Percentiles rank a stretch among this genome's conserved stretches.
These are phyloP conservation scores for Helminthosporium solani DNA, from an alignment of 2,329 filamentous ascomycete genomes.

Conservation along the genomic window DNA sequence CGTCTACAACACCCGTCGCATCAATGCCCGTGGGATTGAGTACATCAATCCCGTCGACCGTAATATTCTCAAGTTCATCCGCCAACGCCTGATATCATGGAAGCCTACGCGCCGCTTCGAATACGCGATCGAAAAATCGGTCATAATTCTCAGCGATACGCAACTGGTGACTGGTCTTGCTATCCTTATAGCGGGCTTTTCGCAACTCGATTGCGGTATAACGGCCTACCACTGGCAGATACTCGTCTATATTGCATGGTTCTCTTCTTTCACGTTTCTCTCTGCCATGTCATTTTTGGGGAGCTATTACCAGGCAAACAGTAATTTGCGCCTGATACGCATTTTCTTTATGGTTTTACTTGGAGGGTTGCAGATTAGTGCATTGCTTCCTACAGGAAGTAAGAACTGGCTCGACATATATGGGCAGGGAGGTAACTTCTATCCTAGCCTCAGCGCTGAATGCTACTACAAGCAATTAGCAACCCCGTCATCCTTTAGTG, in stretches of 20 bases:
- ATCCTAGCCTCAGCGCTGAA: conserved; percentile 17
- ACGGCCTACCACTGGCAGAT: conserved; percentile 31
- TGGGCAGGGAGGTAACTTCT: conserved; percentile 18
- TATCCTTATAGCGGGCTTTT: conserved; percentile 14
- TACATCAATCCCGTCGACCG: conserved; percentile 19
- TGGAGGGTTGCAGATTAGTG: conserved; percentile 17
- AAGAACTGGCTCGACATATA: conserved; percentile 22
- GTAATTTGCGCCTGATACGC: conserved; percentile 20
- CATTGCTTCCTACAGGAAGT: conserved; percentile 25
- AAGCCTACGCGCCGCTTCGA: conserved; percentile 23
- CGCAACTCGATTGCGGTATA: conserved; percentile 25
- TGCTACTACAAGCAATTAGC: conserved; percentile 24
- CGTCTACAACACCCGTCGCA: conserved; percentile 14
- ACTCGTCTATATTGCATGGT: conserved; percentile 28
- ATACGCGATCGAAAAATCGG: conserved; percentile 30
- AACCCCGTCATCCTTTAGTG: conserved; percentile 6
- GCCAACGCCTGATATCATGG: conserved; percentile 16
- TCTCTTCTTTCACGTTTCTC: conserved; percentile 23
- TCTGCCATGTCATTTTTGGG: conserved; percentile 23
- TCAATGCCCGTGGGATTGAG: conserved; percentile 1
- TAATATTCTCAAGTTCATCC: conserved; percentile 15
- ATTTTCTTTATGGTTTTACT: conserved; percentile 25
- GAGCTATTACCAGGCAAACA: conserved; percentile 17
- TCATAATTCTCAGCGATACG: conserved; percentile 19
- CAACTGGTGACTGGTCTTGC: too few species aligned